Percentiles rank a stretch among this genome's conserved stretches.
Conservation (phyloP, 2,329 filamentous ascomycete species). For the Fusarium luffae region DNA sequence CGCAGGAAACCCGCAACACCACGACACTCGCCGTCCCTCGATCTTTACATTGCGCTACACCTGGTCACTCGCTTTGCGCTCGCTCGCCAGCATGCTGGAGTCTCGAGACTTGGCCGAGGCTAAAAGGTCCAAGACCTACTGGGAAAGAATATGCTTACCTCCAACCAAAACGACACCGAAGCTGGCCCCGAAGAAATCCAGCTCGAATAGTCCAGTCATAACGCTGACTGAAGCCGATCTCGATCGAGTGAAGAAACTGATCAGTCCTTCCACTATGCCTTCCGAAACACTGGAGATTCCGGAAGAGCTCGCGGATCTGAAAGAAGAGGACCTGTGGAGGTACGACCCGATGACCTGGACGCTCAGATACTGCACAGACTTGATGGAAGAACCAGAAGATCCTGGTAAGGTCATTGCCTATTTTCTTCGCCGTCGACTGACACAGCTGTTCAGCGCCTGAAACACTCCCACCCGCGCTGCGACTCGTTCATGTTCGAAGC, state of each 20-base stretch:
- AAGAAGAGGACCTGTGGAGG: background rate
- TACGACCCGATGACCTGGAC: background rate
- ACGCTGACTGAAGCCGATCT: background rate
- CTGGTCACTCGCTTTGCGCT: background rate
- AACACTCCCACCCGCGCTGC: background rate
- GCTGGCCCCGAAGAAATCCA: background rate
- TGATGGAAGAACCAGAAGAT: background rate
- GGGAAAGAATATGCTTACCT: background rate
- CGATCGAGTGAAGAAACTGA: background rate
- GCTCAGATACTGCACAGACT: background rate
- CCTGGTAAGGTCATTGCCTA: background rate
- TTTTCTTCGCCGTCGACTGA: background rate
- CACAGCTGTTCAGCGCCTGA: background rate
- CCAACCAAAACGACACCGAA: background rate
- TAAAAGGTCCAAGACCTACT: background rate
- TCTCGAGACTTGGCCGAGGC: background rate
- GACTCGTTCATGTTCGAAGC: background rate
- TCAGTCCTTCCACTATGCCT: background rate
- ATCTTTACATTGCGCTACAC: background rate
- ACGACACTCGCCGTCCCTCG: background rate
- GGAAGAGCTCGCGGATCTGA: background rate
- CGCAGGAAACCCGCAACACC: background rate
- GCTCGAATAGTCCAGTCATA: background rate
- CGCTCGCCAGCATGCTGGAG: too few relatives aligned
- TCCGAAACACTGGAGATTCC: background rate